Evolutionary conservation across 2,329 filamentous ascomycete species (phyloP), one percentile per base, ranked within the genome.

Genomic region (Fusarium hostae): DNA sequence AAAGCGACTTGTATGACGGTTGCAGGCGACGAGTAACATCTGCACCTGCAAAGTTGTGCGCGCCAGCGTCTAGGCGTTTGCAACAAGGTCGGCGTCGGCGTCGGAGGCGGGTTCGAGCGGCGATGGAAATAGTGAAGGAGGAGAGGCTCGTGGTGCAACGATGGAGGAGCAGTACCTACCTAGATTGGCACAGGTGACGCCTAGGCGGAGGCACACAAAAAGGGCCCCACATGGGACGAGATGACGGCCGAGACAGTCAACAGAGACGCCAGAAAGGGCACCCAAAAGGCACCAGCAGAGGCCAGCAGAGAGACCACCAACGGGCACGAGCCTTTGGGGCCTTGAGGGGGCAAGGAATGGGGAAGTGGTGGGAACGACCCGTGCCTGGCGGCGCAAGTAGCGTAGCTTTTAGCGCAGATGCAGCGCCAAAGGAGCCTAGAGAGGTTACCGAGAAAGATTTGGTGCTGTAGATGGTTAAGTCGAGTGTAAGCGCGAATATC

Each of bases 171-270:
- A 77, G 71, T 75, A 68, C 65, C 65, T 75, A 68, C 65, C 65
- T 68, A 77, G 75, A 76, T 77, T 77, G 75, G 75, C 74, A 77
- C 74, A 77, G 75, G 75, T 77, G 75, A 77, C 75, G 75, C 75
- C 73, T 76, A 63, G 73, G 71, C 70, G 73, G 73, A 74, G 76
- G 76, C 71, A 78, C 73, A 75, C 73, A 74, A 73, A 74, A 78
- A 72, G 56, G 13, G 71, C 76, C 78, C 78, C 77, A 79, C 77
- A 72, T 77, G 70, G 75, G 71, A 76, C 74, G 73, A 77, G 75
- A 79, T 78, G 78, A 75, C 70, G 77, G 77, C 70, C 72, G 75
- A 78, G 75, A 76, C 77, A 78, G 75, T 65, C 66, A 67, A 77
- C 59, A 59, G 62, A 70, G 70, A 68, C 58, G 65, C 69, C 59